Conservation (phyloP, 257 asterid genomes). For the Solanum neorickii region DNA sequence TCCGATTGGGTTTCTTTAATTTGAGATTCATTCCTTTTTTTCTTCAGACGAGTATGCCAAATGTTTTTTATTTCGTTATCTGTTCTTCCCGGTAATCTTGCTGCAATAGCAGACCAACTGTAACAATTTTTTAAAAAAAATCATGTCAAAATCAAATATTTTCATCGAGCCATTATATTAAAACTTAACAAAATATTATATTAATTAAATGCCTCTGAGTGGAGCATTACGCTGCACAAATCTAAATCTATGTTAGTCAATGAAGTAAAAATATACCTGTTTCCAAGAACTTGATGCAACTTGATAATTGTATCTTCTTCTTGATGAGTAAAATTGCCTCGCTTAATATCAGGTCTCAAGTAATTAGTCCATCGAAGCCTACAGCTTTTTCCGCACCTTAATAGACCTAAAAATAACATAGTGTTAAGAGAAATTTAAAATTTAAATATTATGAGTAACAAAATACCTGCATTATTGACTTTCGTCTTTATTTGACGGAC, state of each 20-base stretch:
- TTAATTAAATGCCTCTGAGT: neutral
- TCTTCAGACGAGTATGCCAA: conserved; percentile 26
- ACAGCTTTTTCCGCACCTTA: conserved; percentile 66
- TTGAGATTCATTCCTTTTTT: neutral
- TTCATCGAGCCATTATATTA: neutral
- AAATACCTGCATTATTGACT: neutral
- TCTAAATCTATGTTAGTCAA: neutral
- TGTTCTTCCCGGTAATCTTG: conserved; percentile 20
- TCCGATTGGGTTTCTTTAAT: neutral
- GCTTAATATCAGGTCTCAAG: conserved; percentile 47
- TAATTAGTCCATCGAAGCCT: conserved; percentile 66
- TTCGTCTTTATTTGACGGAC: rapidly evolving
- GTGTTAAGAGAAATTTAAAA: neutral
- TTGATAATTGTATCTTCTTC: conserved; percentile 42
- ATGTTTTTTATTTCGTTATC: conserved; percentile 29
- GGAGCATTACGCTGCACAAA: neutral
- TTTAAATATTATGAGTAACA: neutral
- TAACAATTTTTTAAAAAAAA: rapidly evolving
- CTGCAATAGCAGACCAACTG: conserved; percentile 30
- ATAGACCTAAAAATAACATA: neutral
- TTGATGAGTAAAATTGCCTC: conserved; percentile 39
- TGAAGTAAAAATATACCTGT: neutral
- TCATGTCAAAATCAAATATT: neutral
- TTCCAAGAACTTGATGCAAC: conserved; percentile 29
- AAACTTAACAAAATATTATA: neutral